Evolutionary conservation across 257 asterid genomes (phyloP).

Genomic region (Leptodermis oblonga): DNA sequence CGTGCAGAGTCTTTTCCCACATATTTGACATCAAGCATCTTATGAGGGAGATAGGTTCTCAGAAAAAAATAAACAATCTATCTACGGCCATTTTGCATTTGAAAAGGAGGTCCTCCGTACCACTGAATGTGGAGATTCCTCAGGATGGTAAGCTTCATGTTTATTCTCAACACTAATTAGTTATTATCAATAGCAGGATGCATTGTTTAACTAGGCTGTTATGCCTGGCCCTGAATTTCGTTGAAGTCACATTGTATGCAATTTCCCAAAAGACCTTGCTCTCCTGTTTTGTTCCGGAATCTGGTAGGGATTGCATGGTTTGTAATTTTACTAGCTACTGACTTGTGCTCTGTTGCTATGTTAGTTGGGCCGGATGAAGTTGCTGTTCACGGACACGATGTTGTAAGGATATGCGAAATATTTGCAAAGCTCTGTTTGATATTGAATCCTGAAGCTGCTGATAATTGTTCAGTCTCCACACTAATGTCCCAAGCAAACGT

Average conservation of each 20-base stretch:
- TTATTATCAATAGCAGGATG: neutral
- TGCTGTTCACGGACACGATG: conserved; percentile 60
- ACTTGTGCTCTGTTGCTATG: conserved; percentile 11
- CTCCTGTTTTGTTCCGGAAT: neutral
- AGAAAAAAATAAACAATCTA: conserved; percentile 45
- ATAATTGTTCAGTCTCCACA: conserved; percentile 26
- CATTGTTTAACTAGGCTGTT: conserved; percentile 6
- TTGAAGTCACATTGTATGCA: neutral
- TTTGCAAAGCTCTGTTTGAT: conserved; percentile 57
- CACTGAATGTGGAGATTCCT: conserved; percentile 57
- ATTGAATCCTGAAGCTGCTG: conserved; percentile 38
- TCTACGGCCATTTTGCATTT: conserved; percentile 57
- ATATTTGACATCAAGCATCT: conserved; percentile 70
- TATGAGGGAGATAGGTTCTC: conserved; percentile 59
- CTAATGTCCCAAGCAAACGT: conserved; percentile 38
- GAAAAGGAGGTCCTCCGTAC: conserved; percentile 43
- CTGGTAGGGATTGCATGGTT: neutral
- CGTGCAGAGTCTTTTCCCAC: conserved; percentile 49
- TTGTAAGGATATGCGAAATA: conserved; percentile 60
- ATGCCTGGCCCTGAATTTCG: neutral
- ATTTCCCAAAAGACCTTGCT: neutral
- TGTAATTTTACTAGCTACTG: conserved; percentile 18
- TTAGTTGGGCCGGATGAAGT: conserved; percentile 37
- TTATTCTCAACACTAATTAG: conserved; percentile 10
- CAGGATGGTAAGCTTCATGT: conserved; percentile 37